Conservation (phyloP, 1,284 basidiomycete species). For the Ganoderma sinense region DNA sequence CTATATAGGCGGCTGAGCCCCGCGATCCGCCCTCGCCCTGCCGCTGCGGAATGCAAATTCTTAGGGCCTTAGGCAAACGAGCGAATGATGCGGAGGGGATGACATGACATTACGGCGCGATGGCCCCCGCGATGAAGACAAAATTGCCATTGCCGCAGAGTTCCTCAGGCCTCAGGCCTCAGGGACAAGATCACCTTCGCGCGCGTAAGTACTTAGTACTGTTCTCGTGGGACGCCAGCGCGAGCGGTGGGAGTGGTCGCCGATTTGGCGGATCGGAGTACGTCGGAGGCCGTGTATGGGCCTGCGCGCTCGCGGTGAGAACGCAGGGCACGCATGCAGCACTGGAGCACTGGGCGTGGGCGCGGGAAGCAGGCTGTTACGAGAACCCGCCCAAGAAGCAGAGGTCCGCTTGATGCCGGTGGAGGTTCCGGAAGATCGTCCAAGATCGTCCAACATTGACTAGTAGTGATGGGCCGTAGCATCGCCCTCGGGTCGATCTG, state of each 20-base stretch:
- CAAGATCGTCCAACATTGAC: background rate
- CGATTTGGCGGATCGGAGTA: background rate
- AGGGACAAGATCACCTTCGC: background rate
- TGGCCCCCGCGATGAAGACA: background rate
- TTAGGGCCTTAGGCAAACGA: background rate
- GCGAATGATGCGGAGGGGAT: background rate
- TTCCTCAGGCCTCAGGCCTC: background rate
- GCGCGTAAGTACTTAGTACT: too few species aligned
- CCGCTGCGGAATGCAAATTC: background rate
- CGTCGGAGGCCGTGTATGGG: background rate
- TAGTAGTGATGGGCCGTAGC: background rate
- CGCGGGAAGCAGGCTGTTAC: background rate
- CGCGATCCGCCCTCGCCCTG: background rate
- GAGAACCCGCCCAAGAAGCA: background rate
- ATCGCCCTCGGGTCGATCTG: background rate
- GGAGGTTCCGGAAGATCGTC: background rate
- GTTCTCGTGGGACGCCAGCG: too few species aligned
- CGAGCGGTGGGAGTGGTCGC: background rate
- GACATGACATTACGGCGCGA: background rate
- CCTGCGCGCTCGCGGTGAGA: background rate
- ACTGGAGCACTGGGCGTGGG: background rate
- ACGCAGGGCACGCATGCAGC: background rate
- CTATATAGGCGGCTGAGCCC: background rate
- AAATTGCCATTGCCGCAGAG: background rate
- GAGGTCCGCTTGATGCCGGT: background rate